Conservation (phyloP, 164 flowering plant species). For the Piper betle region DNA sequence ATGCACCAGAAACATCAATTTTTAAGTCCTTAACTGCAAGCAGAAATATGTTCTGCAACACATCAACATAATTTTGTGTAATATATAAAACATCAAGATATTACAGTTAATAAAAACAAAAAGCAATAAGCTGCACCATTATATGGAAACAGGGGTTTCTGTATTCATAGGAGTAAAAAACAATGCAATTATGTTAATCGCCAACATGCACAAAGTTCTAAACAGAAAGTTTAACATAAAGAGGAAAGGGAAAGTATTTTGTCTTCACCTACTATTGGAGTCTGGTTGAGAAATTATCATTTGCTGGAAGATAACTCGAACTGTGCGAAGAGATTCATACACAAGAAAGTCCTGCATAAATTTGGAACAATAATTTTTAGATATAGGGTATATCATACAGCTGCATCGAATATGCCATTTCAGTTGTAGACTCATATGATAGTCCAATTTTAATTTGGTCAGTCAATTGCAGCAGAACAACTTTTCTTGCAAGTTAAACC, state of each 20-base stretch:
- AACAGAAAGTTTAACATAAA: neutral
- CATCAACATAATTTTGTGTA: too few relatives aligned
- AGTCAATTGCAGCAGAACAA: neutral
- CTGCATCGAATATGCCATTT: neutral
- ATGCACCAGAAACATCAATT: too few relatives aligned
- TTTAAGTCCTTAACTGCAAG: too few relatives aligned
- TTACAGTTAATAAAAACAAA: too few relatives aligned
- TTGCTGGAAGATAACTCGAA: constrained; percentile 36
- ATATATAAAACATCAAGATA: too few relatives aligned
- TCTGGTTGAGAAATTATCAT: constrained; percentile 18
- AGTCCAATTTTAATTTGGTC: neutral
- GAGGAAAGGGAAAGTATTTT: neutral
- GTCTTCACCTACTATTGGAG: constrained; percentile 33
- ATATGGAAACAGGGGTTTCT: too few relatives aligned
- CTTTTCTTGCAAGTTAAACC: neutral
- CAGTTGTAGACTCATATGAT: neutral
- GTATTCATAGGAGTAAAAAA: too few relatives aligned
- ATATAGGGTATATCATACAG: neutral
- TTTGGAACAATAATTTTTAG: neutral
- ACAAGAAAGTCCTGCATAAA: constrained; percentile 43
- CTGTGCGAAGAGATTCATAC: constrained; percentile 40
- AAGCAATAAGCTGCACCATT: too few relatives aligned
- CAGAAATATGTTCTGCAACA: too few relatives aligned
- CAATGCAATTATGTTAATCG: neutral
- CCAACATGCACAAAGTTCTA: neutral